These are phyloP conservation scores for Colletotrichum gigasporum DNA, from an alignment of 2,329 filamentous ascomycete species.

Conservation along the genomic window DNA sequence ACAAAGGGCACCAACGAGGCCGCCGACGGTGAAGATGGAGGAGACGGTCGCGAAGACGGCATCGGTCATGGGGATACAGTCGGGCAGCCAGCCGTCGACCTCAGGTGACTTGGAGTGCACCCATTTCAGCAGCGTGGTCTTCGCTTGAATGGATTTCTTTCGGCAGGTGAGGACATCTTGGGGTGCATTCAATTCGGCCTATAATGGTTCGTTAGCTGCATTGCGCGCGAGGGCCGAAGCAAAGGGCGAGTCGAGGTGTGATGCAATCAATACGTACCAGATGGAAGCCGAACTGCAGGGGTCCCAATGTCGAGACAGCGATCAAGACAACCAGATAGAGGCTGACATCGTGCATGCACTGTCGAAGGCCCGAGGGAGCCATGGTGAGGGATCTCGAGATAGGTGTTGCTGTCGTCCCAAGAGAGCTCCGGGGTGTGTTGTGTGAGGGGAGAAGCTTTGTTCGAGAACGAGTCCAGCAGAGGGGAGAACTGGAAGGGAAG, in stretches of 20 bases:
- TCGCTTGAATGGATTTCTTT: constrained; percentile 54
- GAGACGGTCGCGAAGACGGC: constrained; percentile 86
- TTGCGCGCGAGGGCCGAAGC: background rate
- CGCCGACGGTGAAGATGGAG: constrained; percentile 91
- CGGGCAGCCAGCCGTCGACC: constrained; percentile 58
- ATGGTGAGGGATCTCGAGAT: constrained; percentile 35
- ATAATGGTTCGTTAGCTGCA: constrained; percentile 14
- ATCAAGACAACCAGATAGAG: constrained; percentile 82
- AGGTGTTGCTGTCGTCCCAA: background rate
- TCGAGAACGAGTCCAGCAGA: background rate
- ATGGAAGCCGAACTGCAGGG: constrained; percentile 95
- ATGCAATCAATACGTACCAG: constrained; percentile 64
- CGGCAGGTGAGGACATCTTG: constrained; percentile 93
- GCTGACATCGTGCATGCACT: constrained; percentile 64
- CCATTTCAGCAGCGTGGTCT: constrained; percentile 37
- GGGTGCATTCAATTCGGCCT: constrained; percentile 95
- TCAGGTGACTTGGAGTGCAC: constrained; percentile 38
- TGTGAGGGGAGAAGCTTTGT: background rate
- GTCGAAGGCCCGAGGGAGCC: constrained; percentile 49
- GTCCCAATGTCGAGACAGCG: constrained; percentile 81
- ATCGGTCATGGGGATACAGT: constrained; percentile 90
- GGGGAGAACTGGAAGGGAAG: background rate
- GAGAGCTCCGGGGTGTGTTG: background rate
- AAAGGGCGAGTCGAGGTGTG: constrained; percentile 17
- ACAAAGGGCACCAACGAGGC: constrained; percentile 82